phyloP scores from a whole-genome alignment of 1,139 yeast species.

The Geotrichum restrictum region DNA sequence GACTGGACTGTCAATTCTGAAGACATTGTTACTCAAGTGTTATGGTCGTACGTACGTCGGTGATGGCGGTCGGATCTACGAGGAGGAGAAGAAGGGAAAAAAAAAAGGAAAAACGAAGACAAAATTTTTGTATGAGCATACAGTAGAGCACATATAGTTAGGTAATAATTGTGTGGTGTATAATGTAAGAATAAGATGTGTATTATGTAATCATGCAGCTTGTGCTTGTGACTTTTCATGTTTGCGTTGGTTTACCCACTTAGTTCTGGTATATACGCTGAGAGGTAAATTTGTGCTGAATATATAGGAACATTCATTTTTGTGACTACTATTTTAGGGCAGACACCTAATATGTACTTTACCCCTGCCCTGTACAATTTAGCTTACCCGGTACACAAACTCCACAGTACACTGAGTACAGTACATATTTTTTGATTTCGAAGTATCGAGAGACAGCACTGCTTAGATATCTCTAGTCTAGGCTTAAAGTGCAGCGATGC shows the following conservation, averaged over 20 bases:
- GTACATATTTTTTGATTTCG: too few relatives aligned
- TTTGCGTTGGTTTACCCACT: not conserved
- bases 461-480: too few relatives aligned
- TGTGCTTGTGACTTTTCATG: not conserved
- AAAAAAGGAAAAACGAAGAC: constrained; percentile 4
- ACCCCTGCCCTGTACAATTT: too few relatives aligned
- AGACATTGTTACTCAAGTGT: constrained; percentile 62
- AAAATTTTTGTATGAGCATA: constrained; percentile 1
- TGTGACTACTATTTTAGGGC: not conserved
- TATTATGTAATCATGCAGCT: not conserved
- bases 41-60: constrained; percentile 7
- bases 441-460: too few relatives aligned
- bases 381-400: too few relatives aligned
- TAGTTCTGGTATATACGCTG: not conserved
- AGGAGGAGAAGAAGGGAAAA: constrained; percentile 5
- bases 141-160: too few relatives aligned
- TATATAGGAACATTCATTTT: not conserved
- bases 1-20: constrained; percentile 99
- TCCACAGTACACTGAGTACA: too few relatives aligned
- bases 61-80: constrained; percentile 8
- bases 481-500: too few relatives aligned
- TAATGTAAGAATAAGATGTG: not conserved
- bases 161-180: not conserved
- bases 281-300: not conserved
- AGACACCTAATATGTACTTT: not conserved